Evolutionary conservation across 257 asterid genomes (phyloP).

Genomic region (Agastache rugosa): DNA sequence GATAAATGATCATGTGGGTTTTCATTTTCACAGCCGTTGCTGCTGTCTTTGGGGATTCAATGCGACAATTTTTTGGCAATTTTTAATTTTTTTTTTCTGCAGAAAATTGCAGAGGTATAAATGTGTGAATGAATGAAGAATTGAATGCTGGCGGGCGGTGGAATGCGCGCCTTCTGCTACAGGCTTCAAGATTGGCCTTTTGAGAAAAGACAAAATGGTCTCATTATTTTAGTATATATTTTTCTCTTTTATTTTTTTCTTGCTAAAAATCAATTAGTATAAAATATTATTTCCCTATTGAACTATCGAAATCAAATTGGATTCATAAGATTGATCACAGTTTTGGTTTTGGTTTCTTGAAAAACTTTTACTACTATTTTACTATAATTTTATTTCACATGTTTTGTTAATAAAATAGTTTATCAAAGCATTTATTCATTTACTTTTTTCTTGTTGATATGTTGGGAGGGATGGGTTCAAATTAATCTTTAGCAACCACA

Average conservation of each 20-base stretch:
- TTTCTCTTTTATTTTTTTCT: too few relatives aligned
- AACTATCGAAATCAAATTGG: too few relatives aligned
- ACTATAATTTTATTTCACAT: background rate
- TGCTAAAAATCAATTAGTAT: too few relatives aligned
- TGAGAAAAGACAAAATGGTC: slow-evolving; percentile 20
- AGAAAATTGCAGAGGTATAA: slow-evolving; percentile 29
- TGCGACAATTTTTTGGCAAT: slow-evolving; percentile 1
- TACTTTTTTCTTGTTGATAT: background rate
- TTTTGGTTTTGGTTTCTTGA: too few relatives aligned
- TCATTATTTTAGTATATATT: too few relatives aligned
- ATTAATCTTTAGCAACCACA: background rate
- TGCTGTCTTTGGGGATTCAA: slow-evolving; percentile 25
- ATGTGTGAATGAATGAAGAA: slow-evolving; percentile 30
- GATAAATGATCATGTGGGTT: slow-evolving; percentile 43
- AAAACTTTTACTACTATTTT: too few relatives aligned
- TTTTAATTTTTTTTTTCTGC: slow-evolving; percentile 18
- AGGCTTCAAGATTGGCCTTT: slow-evolving; percentile 27
- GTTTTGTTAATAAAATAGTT: background rate
- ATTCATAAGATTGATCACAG: too few relatives aligned
- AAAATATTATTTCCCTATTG: too few relatives aligned
- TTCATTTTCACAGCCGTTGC: slow-evolving; percentile 31
- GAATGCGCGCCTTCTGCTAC: slow-evolving; percentile 43
- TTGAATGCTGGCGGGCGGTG: slow-evolving; percentile 42
- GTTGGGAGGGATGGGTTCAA: slow-evolving; percentile 2
- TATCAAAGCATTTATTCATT: too few relatives aligned